A percentile compares a stretch with the other conserved stretches of the same genome.
Evolutionary conservation across 179 eudicot species (phyloP).

Genomic region (Beta corolliflora): DNA sequence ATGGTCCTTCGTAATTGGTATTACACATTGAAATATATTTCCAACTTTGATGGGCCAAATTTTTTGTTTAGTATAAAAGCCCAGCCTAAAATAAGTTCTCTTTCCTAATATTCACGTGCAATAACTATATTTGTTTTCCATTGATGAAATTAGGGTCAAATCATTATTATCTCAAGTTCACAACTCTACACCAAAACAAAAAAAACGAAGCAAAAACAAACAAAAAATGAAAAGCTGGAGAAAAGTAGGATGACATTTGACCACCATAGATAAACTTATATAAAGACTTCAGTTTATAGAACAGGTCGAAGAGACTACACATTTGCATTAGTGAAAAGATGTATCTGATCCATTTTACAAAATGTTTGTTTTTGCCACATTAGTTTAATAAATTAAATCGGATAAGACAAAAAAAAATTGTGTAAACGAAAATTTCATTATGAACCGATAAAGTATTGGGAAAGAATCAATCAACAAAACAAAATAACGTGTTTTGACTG

Average conservation of each 20-base stretch:
- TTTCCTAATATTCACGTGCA: neutral
- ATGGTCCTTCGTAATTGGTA: no score
- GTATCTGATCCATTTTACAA: no score
- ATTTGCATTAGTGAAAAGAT: neutral
- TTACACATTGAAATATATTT: neutral
- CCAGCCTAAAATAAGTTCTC: neutral
- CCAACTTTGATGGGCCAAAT: neutral
- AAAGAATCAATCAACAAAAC: neutral
- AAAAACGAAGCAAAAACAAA: neutral
- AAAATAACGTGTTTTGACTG: conserved; percentile 1
- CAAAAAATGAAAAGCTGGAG: neutral
- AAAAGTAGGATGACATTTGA: neutral
- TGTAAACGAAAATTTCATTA: no score
- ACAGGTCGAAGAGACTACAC: neutral
- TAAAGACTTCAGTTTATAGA: neutral
- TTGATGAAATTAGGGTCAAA: neutral
- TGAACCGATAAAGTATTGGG: no score
- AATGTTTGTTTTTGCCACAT: no score
- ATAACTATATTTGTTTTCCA: neutral
- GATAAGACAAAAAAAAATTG: no score
- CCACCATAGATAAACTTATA: neutral
- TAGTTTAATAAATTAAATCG: no score
- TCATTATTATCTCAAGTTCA: neutral
- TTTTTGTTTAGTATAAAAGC: neutral
- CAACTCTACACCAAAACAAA: no score